These are phyloP conservation scores for Cardiosporidium cionae DNA, from an alignment of 169 alveolate species.

Conservation along the genomic window DNA sequence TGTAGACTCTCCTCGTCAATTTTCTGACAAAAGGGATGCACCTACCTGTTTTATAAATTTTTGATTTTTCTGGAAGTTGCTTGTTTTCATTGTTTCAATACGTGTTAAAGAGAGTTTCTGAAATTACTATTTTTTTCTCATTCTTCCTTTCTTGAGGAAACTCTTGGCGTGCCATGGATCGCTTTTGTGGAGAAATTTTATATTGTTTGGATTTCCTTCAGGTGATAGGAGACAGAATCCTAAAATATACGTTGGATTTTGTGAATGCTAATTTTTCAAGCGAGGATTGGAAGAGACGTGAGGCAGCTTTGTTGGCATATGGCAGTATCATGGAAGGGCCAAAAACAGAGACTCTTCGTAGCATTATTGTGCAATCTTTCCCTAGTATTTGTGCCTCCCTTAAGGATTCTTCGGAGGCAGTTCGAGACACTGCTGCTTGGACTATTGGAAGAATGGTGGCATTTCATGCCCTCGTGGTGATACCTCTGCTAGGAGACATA, in stretches of 20 bases:
- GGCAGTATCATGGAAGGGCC: constrained; percentile 85
- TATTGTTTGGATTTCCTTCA: constrained; percentile 69
- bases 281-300: constrained; percentile 78
- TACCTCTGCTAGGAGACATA: constrained; percentile 38
- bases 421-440: constrained; percentile 88
- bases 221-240: constrained; percentile 72
- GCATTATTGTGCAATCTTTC: constrained; percentile 70
- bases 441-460: constrained; percentile 79
- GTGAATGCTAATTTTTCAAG: constrained; percentile 69
- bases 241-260: constrained; percentile 71
- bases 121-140: neutral
- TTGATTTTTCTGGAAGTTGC: neutral
- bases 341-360: constrained; percentile 68
- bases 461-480: constrained; percentile 65
- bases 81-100: neutral
- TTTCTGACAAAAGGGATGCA: neutral
- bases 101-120: neutral
- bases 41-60: neutral
- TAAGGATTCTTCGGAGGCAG: constrained; percentile 77
- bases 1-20: neutral
- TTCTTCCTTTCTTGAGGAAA: neutral
- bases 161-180: neutral
- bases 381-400: constrained; percentile 66
- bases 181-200: constrained; percentile 64
- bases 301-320: constrained; percentile 83